Conservation (phyloP, 2,329 filamentous ascomycete species). For the Claviceps sp. region DNA sequence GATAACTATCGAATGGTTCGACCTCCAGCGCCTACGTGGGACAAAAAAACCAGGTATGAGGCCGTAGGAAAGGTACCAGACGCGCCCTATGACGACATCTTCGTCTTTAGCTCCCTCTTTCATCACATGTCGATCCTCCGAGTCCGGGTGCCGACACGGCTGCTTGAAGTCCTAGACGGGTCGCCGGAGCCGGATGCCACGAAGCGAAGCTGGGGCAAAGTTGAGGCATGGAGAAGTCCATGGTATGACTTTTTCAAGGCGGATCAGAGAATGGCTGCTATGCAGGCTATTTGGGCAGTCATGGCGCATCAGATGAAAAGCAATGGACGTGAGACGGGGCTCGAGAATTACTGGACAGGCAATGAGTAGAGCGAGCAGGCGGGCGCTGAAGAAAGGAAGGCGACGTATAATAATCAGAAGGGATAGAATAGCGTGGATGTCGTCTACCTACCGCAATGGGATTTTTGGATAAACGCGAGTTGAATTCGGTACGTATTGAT, state of each 20-base stretch:
- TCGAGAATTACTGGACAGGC: neutral
- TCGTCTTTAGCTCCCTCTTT: slow-evolving; percentile 46
- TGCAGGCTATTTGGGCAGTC: slow-evolving; percentile 44
- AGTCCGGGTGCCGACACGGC: slow-evolving; percentile 40
- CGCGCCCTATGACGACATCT: slow-evolving; percentile 44
- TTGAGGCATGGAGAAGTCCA: slow-evolving; percentile 42
- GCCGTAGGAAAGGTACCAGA: slow-evolving; percentile 39
- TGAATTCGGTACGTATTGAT: no score
- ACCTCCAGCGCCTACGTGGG: slow-evolving; percentile 44
- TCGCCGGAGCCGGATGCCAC: slow-evolving; percentile 19
- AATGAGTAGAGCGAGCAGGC: neutral
- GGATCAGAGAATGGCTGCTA: slow-evolving; percentile 41
- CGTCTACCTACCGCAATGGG: neutral
- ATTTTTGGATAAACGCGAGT: neutral
- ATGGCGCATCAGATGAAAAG: slow-evolving; percentile 48
- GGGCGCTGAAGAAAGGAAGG: neutral
- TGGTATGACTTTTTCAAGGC: slow-evolving; percentile 49
- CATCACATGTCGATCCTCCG: slow-evolving; percentile 47
- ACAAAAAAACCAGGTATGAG: slow-evolving; percentile 43
- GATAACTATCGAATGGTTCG: slow-evolving; percentile 51
- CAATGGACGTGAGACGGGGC: slow-evolving; percentile 4
- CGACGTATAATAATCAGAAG: neutral
- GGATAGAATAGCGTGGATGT: neutral
- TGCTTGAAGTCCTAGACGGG: slow-evolving; percentile 41
- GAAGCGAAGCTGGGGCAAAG: slow-evolving; percentile 33